Base-by-base conservation (phyloP, 768 basidiomycete species). In the Lactifluus echinatus region DNA sequence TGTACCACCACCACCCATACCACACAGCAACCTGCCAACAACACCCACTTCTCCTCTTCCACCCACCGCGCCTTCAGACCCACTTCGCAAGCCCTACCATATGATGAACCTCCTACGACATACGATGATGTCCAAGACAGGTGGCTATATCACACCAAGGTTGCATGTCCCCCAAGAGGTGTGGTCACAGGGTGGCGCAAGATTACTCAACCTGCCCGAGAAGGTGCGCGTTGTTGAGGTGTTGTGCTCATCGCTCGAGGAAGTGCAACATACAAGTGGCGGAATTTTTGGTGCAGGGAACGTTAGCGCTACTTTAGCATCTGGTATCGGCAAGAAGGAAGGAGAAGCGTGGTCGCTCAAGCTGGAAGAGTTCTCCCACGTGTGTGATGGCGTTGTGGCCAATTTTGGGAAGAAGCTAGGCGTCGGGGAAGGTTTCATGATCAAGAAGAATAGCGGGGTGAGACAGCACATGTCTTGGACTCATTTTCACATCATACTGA, bases 161-260 rank as follows among this genome's bases (percentile, higher is more conserved):
- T 71, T 95, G 63, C 92, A 93, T 69, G 87, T 95, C 28, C 91
- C 93, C 14, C 82, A 82, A 54, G 89, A 90, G 66, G 87, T 93
- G 23, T 95, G 93, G 93, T 87, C 89, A 43, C 88, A 91, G 67
- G 87, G 87, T 28, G 91, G 92, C 40, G 89, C 87, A 29, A 93
- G 93, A 69, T 78, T 96, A 48, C 74, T 75, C 34, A 92, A 89
- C 66, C 66, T 93, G 33, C 79, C 83, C 49, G 90, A 93, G 65
- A 94, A 96, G 72, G 82, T 93, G 42, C 83, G 88, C 37, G 87
- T 90, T 53, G 83, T 95, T 39, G 84, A 85, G 56, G 82, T 91
- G 50, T 73, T 95, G 23, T 82, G 81, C 62, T 79, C 81, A 28
- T 89, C 89, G 28, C 74, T 94, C 62, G 87, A 92, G 61, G 87